These are phyloP conservation scores for Pseudocohnilembus persalinus DNA, from an alignment of 169 alveolate genomes.

Conservation along the genomic window DNA sequence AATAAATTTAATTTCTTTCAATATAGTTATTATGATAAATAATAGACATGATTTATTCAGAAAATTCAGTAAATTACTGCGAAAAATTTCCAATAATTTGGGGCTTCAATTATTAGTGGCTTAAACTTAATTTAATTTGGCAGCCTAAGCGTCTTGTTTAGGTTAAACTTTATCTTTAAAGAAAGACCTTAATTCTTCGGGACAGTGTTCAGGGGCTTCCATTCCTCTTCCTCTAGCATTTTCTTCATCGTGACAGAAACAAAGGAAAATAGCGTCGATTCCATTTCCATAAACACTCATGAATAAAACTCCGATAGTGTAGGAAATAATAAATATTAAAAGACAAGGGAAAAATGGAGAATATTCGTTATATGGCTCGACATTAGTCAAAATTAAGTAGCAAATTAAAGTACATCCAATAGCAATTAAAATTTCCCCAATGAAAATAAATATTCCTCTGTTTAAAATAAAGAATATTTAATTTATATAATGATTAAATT, in stretches of 20 bases:
- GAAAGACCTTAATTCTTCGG: neutral
- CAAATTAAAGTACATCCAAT: constrained; percentile 19
- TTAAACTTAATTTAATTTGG: neutral
- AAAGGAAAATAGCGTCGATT: neutral
- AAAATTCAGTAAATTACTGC: too few relatives aligned
- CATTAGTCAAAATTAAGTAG: constrained; percentile 30
- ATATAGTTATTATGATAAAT: too few relatives aligned
- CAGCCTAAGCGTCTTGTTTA: neutral
- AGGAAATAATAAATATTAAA: constrained; percentile 58
- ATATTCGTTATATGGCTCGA: constrained; percentile 35
- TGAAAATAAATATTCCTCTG: constrained; percentile 13
- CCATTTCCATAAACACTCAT: constrained; percentile 62
- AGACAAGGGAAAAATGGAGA: constrained; percentile 66
- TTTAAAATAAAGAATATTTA: too few relatives aligned
- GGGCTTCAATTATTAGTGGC: too few relatives aligned
- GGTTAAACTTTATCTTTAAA: neutral
- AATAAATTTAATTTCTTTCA: too few relatives aligned
- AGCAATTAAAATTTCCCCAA: constrained; percentile 37
- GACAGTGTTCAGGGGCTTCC: neutral
- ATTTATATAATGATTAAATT: constrained; percentile 54
- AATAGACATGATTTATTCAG: too few relatives aligned
- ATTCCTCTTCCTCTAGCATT: neutral
- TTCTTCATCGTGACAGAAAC: neutral
- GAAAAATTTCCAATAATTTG: too few relatives aligned
- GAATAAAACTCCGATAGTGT: constrained; percentile 62